Conservation (phyloP, 495 filamentous ascomycete species). For the Annulohypoxylon stygium region DNA sequence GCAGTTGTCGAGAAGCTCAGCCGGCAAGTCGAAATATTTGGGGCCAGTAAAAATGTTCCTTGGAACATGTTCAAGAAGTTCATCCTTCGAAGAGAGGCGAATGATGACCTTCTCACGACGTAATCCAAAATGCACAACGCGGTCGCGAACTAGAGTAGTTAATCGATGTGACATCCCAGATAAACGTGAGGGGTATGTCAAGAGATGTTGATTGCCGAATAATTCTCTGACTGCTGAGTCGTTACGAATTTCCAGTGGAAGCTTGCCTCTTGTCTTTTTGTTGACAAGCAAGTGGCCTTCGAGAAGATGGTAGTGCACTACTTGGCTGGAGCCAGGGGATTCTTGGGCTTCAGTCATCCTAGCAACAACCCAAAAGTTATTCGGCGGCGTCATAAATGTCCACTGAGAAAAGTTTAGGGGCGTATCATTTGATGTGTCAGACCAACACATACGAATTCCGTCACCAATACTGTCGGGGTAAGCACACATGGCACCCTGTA, state of each 20-base stretch:
- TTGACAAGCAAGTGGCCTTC: constrained; percentile 65
- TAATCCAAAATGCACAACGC: constrained; percentile 65
- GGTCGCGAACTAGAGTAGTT: constrained; percentile 40
- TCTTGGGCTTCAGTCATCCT: background rate
- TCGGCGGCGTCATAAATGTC: constrained; percentile 41
- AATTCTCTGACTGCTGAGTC: constrained; percentile 57
- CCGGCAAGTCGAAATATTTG: constrained; percentile 63
- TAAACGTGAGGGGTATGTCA: constrained; percentile 60
- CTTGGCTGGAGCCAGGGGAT: constrained; percentile 25
- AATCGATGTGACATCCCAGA: constrained; percentile 63
- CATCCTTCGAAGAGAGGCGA: constrained; percentile 40
- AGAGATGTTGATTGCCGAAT: constrained; percentile 63
- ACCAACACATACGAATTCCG: constrained; percentile 45
- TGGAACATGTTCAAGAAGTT: constrained; percentile 56
- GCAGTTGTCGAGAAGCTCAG: constrained; percentile 60
- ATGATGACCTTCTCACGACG: constrained; percentile 56
- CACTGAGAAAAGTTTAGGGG: constrained; percentile 20
- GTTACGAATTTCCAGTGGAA: constrained; percentile 60
- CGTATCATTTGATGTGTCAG: background rate
- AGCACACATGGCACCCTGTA: constrained; percentile 49
- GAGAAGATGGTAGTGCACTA: constrained; percentile 60
- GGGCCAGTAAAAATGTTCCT: constrained; percentile 42
- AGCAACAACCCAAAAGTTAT: constrained; percentile 53
- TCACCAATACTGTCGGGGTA: constrained; percentile 47
- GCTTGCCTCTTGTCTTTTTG: constrained; percentile 55